phyloP scores from a whole-genome alignment of 495 filamentous ascomycete genomes.

The Mytilinidion resinicola region DNA sequence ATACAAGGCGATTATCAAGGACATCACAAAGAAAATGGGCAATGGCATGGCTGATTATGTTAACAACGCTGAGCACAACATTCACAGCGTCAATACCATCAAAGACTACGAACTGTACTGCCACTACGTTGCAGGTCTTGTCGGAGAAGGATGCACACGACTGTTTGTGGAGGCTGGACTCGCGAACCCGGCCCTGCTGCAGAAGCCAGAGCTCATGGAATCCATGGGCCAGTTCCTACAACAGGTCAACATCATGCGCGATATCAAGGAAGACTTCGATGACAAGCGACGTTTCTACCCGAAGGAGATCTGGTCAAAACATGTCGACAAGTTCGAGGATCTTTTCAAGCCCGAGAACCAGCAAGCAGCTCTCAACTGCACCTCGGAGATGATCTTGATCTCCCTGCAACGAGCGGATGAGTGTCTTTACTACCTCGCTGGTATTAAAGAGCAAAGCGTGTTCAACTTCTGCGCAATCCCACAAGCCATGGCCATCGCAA shows the following conservation, averaged over 20 bases:
- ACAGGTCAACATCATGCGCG: conserved; percentile 97
- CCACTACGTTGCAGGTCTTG: conserved; percentile 94
- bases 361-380: conserved; percentile 76
- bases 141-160: conserved; percentile 86
- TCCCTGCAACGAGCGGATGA: conserved; percentile 83
- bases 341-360: conserved; percentile 76
- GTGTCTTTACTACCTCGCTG: conserved; percentile 95
- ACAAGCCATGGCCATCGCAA: conserved; percentile 98
- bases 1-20: conserved; percentile 83
- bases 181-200: conserved; percentile 75
- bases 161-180: conserved; percentile 85
- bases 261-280: conserved; percentile 81
- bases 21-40: conserved; percentile 93
- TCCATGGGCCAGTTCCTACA: conserved; percentile 97
- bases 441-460: conserved; percentile 92
- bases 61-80: conserved; percentile 70
- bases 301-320: conserved; percentile 90
- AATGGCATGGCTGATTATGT: conserved; percentile 97
- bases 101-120: conserved; percentile 93
- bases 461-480: conserved; percentile 99
- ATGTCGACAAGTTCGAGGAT: conserved; percentile 83
- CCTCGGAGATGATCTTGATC: conserved; percentile 90
- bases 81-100: conserved; percentile 72
- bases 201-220: conserved; percentile 74
- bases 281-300: conserved; percentile 91